Evolutionary conservation across 2,329 filamentous ascomycete species (phyloP).

Genomic region (Stachybotrys echinatus): DNA sequence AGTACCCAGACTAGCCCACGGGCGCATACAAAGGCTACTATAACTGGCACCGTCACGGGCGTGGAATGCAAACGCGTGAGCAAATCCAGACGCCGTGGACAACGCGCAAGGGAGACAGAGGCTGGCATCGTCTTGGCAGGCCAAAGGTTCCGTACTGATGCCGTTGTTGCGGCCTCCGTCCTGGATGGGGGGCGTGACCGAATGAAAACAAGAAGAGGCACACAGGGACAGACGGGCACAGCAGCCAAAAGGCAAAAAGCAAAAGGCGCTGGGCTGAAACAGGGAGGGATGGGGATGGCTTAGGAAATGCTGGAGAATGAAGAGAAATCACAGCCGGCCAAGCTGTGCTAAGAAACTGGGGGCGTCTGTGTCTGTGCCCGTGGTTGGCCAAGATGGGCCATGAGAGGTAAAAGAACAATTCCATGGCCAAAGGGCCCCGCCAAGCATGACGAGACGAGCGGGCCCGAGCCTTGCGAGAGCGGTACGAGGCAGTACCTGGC

Average conservation of each 20-base stretch:
- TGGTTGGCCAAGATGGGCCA: slow-evolving; percentile 3
- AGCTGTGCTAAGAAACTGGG: not conserved
- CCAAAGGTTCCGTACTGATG: not conserved
- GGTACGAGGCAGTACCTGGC: slow-evolving; percentile 12
- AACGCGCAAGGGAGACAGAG: not conserved
- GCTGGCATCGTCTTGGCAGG: not conserved
- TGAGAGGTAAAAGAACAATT: slow-evolving; percentile 22
- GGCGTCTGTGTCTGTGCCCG: not conserved
- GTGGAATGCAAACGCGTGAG: not conserved
- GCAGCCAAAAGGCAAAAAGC: not conserved
- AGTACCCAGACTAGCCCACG: not conserved
- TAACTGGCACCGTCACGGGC: not conserved
- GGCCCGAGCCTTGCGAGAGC: slow-evolving; percentile 5
- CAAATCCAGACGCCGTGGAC: not conserved
- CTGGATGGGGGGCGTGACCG: not conserved
- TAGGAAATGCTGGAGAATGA: slow-evolving; percentile 1
- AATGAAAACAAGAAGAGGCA: not conserved
- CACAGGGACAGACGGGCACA: too few relatives aligned
- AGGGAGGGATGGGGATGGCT: not conserved
- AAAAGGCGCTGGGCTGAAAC: not conserved
- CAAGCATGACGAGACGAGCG: not conserved
- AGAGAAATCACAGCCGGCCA: slow-evolving; percentile 10
- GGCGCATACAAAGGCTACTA: not conserved
- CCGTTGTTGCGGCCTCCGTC: not conserved
- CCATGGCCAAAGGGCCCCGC: slow-evolving; percentile 14